Conservation (phyloP, 1,139 yeast species). For the Wickerhamomyces sp. region DNA sequence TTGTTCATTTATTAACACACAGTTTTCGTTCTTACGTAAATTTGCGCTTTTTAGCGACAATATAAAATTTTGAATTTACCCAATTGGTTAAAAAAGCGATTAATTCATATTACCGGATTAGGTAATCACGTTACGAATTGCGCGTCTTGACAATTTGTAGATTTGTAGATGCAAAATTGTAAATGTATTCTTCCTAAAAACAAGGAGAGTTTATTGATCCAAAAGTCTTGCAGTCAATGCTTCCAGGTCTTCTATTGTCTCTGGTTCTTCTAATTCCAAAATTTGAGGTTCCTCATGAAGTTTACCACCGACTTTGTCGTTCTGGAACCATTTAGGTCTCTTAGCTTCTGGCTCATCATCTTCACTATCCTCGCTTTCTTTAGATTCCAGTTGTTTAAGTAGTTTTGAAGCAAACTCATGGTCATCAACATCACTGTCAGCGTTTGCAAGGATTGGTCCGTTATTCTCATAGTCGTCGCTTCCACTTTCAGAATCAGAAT, state of each 20-base stretch:
- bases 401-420: slow-evolving; percentile 15
- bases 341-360: slow-evolving; percentile 45
- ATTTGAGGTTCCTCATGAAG: slow-evolving; percentile 32
- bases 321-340: slow-evolving; percentile 61
- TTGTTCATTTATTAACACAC: no score
- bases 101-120: no score
- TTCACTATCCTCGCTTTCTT: slow-evolving; percentile 31
- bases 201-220: slow-evolving; percentile 1
- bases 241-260: slow-evolving; percentile 89
- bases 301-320: slow-evolving; percentile 32
- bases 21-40: background rate
- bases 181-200: background rate
- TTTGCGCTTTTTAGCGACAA: background rate
- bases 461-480: slow-evolving; percentile 21
- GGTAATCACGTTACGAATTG: no score
- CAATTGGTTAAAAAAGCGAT: no score
- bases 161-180: no score
- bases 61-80: background rate
- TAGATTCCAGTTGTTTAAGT: slow-evolving; percentile 15
- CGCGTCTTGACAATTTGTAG: no score
- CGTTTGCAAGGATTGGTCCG: slow-evolving; percentile 7
- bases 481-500: slow-evolving; percentile 29
- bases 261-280: slow-evolving; percentile 81
- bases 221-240: slow-evolving; percentile 75
- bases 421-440: slow-evolving; percentile 12